Conservation (phyloP, 75 land plant species). For the Larix kaempferi region DNA sequence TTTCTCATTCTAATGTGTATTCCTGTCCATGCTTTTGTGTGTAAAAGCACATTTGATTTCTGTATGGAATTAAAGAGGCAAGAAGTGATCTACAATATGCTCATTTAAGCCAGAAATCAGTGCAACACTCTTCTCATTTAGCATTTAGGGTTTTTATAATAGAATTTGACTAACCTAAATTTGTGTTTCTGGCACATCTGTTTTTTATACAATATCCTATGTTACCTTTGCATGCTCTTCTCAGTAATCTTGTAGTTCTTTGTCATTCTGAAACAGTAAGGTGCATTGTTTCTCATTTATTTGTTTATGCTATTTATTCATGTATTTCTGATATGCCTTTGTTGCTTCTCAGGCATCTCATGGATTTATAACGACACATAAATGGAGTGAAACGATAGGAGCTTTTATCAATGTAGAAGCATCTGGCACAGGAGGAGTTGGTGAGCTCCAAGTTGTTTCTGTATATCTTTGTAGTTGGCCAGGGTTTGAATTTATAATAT, state of each 20-base stretch:
- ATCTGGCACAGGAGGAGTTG: constrained; percentile 85
- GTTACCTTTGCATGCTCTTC: neutral
- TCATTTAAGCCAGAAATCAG: neutral
- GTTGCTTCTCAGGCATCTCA: constrained; percentile 63
- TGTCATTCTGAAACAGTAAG: neutral
- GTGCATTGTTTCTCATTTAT: neutral
- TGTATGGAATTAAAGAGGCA: neutral
- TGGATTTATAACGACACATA: constrained; percentile 84
- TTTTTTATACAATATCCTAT: neutral
- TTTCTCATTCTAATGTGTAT: too few species aligned
- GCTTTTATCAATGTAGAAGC: constrained; percentile 95
- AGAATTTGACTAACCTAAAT: neutral
- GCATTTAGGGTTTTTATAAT: neutral
- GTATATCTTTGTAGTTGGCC: neutral
- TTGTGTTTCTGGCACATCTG: neutral
- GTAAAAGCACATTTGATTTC: neutral
- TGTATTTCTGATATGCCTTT: neutral
- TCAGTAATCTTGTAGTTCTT: neutral
- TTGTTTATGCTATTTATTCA: constrained; percentile 1
- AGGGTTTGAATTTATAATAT: neutral
- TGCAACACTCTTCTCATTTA: neutral
- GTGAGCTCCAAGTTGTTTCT: constrained; percentile 25
- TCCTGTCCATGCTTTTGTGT: too few species aligned
- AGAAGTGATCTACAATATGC: neutral
- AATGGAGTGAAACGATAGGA: constrained; percentile 77